phyloP scores from a whole-genome alignment of 2,329 filamentous ascomycete species.

The Penicillium glabrum region DNA sequence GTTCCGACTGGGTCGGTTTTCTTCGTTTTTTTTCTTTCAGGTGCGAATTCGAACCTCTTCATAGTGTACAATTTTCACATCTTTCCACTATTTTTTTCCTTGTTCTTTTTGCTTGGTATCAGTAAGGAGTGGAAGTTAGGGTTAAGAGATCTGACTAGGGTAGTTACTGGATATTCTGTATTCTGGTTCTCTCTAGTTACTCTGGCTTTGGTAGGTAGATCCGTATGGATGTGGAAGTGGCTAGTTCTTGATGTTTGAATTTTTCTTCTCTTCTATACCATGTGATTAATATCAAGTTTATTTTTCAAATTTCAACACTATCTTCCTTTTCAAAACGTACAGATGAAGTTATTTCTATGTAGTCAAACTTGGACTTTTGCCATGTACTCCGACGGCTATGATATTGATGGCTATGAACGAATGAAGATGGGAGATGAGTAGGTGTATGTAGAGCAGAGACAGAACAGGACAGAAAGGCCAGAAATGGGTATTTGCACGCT shows the following conservation, averaged over 20 bases:
- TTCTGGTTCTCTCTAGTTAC: background rate
- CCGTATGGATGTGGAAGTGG: background rate
- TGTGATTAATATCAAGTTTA: background rate
- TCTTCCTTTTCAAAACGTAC: background rate
- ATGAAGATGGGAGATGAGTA: background rate
- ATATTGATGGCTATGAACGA: background rate
- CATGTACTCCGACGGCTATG: background rate
- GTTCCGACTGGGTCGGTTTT: constrained; percentile 27
- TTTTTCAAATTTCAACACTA: background rate
- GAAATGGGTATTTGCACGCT: constrained; percentile 5
- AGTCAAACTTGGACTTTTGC: background rate
- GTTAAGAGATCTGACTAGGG: background rate
- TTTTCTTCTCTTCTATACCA: background rate
- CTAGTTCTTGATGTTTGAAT: background rate
- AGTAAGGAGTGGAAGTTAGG: background rate
- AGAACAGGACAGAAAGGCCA: background rate
- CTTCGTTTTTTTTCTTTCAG: constrained; percentile 10
- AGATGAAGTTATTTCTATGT: too few species aligned
- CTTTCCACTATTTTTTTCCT: constrained; percentile 13
- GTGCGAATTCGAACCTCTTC: constrained; percentile 18
- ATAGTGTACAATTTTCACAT: constrained; percentile 33
- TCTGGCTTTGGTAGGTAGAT: background rate
- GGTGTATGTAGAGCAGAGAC: background rate
- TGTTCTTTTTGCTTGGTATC: background rate
- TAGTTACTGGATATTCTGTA: background rate